A percentile compares a stretch with the other conserved stretches of the same genome.
Conservation (phyloP, 2,329 filamentous ascomycete genomes). For the Fusarium mexicanum region DNA sequence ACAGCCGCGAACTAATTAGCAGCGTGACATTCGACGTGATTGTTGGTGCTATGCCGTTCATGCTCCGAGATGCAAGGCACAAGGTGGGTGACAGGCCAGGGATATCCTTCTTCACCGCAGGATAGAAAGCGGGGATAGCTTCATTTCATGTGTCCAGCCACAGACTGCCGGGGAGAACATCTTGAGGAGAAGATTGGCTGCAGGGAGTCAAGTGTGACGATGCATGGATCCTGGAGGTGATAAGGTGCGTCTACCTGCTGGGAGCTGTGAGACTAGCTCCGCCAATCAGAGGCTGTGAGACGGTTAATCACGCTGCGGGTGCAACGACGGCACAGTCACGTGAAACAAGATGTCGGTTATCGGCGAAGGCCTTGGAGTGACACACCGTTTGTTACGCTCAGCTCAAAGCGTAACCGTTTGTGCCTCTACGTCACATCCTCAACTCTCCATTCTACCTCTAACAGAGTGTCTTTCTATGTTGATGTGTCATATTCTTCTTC, state of each 20-base stretch:
- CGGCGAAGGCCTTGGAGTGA: not conserved
- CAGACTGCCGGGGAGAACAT: slow-evolving; percentile 18
- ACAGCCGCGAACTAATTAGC: slow-evolving; percentile 28
- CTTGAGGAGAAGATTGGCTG: slow-evolving; percentile 34
- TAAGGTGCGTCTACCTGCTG: slow-evolving; percentile 6
- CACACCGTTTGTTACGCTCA: slow-evolving; percentile 28
- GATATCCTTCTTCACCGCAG: slow-evolving; percentile 15
- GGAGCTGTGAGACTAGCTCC: not conserved
- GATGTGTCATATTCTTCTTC: not conserved
- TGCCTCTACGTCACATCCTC: slow-evolving; percentile 5
- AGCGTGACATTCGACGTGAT: slow-evolving; percentile 21
- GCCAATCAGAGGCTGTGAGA: slow-evolving; percentile 22
- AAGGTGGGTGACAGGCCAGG: slow-evolving; percentile 25
- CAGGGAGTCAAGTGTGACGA: slow-evolving; percentile 26
- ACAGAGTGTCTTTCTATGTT: not conserved
- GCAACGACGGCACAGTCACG: slow-evolving; percentile 25
- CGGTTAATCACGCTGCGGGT: slow-evolving; percentile 10
- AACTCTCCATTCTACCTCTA: not conserved
- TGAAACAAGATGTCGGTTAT: slow-evolving; percentile 12
- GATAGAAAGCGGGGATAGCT: slow-evolving; percentile 12
- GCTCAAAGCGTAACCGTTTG: slow-evolving; percentile 24
- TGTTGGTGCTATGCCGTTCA: slow-evolving; percentile 21
- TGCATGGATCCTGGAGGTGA: slow-evolving; percentile 34
- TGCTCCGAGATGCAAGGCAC: slow-evolving; percentile 33
- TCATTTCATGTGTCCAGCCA: slow-evolving; percentile 27